These are phyloP conservation scores for Kwoniella dendrophila DNA, from an alignment of 768 basidiomycete genomes.

Conservation along the genomic window DNA sequence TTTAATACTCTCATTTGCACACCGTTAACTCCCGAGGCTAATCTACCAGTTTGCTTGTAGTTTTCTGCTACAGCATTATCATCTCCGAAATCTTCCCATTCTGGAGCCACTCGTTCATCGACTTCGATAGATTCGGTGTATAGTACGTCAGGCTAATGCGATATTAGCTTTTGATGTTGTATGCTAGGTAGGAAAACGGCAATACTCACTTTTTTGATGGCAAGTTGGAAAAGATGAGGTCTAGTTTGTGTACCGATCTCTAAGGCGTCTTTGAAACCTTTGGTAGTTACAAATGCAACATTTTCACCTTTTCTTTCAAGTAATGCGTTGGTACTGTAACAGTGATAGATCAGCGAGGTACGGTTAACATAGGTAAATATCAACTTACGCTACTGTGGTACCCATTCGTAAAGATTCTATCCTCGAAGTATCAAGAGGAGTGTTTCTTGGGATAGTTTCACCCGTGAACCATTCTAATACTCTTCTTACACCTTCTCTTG, in stretches of 20 bases:
- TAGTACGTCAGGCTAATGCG: conserved; percentile 57
- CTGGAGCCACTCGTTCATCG: conserved; percentile 75
- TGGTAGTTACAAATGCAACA: conserved; percentile 55
- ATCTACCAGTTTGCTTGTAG: conserved; percentile 57
- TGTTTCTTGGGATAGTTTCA: conserved; percentile 64
- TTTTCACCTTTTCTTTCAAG: conserved; percentile 25
- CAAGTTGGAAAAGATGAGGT: conserved; percentile 74
- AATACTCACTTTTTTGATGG: conserved; percentile 62
- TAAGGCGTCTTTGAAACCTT: conserved; percentile 39
- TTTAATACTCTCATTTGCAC: conserved; percentile 81
- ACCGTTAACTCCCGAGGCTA: conserved; percentile 78
- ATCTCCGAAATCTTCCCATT: conserved; percentile 56
- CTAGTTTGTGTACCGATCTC: conserved; percentile 59
- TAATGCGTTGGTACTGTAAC: conserved; percentile 22
- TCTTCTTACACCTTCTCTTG: conserved; percentile 28
- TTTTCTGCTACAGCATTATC: conserved; percentile 10
- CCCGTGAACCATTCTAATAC: conserved; percentile 33
- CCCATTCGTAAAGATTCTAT: conserved; percentile 29
- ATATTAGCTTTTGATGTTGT: conserved; percentile 78
- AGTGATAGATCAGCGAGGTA: too few relatives aligned
- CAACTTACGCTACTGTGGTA: conserved; percentile 30
- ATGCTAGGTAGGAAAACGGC: too few relatives aligned
- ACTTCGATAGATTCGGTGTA: conserved; percentile 65
- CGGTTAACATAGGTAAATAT: too few relatives aligned
- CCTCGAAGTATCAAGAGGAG: conserved; percentile 59